These are phyloP conservation scores for Catunica adiposa DNA, from an alignment of 2,329 filamentous ascomycete genomes.

Conservation along the genomic window DNA sequence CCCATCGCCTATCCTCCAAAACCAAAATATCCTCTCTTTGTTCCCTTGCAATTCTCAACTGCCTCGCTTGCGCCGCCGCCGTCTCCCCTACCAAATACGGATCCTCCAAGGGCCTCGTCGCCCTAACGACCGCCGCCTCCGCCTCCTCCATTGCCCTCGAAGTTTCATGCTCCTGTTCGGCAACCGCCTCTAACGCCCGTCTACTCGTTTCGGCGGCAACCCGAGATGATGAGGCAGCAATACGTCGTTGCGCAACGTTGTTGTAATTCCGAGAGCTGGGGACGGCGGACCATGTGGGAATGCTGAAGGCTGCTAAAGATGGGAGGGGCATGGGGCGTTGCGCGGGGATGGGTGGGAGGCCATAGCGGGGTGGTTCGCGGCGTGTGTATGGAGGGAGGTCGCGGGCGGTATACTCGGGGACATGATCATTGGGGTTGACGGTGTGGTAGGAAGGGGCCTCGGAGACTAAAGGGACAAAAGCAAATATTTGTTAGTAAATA, in stretches of 20 bases:
- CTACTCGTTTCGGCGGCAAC: constrained; percentile 18
- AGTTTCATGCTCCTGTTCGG: constrained; percentile 14
- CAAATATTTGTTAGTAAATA: neutral
- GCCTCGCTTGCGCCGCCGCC: constrained; percentile 40
- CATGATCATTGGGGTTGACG: constrained; percentile 29
- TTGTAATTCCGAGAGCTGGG: constrained; percentile 45
- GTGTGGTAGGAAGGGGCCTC: constrained; percentile 50
- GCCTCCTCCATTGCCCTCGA: constrained; percentile 9
- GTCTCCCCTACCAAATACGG: constrained; percentile 51
- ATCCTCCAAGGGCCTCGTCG: constrained; percentile 41
- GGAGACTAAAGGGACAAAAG: constrained; percentile 29
- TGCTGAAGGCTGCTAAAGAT: constrained; percentile 36
- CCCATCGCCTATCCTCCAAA: constrained; percentile 42
- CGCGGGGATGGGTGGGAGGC: constrained; percentile 35
- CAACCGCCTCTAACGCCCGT: constrained; percentile 19
- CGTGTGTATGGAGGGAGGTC: constrained; percentile 14
- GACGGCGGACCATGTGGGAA: constrained; percentile 41
- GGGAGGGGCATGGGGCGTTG: constrained; percentile 23
- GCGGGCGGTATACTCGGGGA: constrained; percentile 35
- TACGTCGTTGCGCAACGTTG: constrained; percentile 46
- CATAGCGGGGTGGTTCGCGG: constrained; percentile 18
- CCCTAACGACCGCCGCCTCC: constrained; percentile 16
- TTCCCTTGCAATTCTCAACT: constrained; percentile 41
- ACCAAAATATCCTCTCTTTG: constrained; percentile 37
- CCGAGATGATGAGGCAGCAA: constrained; percentile 27